A percentile compares a stretch with the other conserved stretches of the same genome.
phyloP scores from a whole-genome alignment of 768 basidiomycete genomes.

The Podaxis pistillaris region DNA sequence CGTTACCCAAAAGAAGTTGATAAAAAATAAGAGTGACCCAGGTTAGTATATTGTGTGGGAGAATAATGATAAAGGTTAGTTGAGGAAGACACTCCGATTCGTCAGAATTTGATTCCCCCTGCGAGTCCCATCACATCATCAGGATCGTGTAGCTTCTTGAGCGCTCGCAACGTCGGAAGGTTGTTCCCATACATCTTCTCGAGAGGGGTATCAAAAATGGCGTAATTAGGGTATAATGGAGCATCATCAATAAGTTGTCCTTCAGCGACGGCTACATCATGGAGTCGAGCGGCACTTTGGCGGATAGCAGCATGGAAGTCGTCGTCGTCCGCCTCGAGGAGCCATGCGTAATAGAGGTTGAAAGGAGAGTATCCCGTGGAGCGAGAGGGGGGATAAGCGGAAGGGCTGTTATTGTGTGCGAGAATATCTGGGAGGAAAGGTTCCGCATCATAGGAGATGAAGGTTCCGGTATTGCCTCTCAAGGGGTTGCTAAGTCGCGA shows the following conservation, averaged over 20 bases:
- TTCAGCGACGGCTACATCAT: constrained; percentile 33
- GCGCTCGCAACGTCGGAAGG: constrained; percentile 33
- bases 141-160: constrained; percentile 53
- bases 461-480: constrained; percentile 23
- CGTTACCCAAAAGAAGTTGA: background rate
- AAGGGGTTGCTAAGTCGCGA: constrained; percentile 18
- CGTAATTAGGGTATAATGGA: constrained; percentile 61
- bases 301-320: constrained; percentile 38
- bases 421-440: constrained; percentile 45
- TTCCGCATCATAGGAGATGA: constrained; percentile 50
- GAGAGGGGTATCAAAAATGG: constrained; percentile 49
- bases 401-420: constrained; percentile 31
- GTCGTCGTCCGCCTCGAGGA: constrained; percentile 33
- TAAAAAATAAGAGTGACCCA: background rate
- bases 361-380: constrained; percentile 37
- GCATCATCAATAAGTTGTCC: constrained; percentile 38
- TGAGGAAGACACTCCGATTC: background rate
- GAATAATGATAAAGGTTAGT: background rate
- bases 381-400: constrained; percentile 51
- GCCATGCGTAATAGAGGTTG: constrained; percentile 49
- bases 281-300: constrained; percentile 38
- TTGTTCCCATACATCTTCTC: constrained; percentile 50
- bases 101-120: constrained; percentile 60
- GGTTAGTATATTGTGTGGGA: background rate
- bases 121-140: constrained; percentile 60